Evolutionary conservation across 2,329 filamentous ascomycete species (phyloP).

Genomic region (Fonsecaea monophora): DNA sequence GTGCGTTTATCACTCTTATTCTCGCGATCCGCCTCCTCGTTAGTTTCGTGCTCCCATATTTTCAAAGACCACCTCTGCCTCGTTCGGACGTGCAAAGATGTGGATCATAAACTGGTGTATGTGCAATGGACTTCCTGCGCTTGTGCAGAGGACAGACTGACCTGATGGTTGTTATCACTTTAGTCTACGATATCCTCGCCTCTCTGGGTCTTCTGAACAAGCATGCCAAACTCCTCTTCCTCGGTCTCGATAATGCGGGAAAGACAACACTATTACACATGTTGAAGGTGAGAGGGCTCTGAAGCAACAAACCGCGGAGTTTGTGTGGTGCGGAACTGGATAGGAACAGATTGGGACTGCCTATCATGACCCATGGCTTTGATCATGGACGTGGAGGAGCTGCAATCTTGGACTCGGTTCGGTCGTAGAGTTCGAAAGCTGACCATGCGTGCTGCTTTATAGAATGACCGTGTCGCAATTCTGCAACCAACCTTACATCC

Average conservation of each 20-base stretch:
- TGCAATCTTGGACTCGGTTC: not conserved
- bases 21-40: not conserved
- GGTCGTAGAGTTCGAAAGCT: not conserved
- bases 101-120: constrained; percentile 97
- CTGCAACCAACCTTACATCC: constrained; percentile 90
- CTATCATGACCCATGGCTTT: not conserved
- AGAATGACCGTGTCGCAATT: constrained; percentile 93
- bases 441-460: constrained; percentile 22
- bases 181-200: constrained; percentile 89
- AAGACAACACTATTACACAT: constrained; percentile 95
- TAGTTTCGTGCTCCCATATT: not conserved
- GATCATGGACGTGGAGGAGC: not conserved
- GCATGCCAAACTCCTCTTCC: constrained; percentile 92
- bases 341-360: not conserved
- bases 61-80: not conserved
- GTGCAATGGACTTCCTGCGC: constrained; percentile 40
- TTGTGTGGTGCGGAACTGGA: constrained; percentile 1
- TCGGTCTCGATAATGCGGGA: constrained; percentile 91
- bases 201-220: constrained; percentile 90
- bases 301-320: constrained; percentile 3
- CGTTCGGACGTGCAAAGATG: constrained; percentile 59
- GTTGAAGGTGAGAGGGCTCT: constrained; percentile 71
- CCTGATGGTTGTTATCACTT: constrained; percentile 15
- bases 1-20: not conserved
- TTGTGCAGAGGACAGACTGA: constrained; percentile 6